These are phyloP conservation scores for Carpinus viminea DNA, from an alignment of 306 rosid genomes.

Conservation along the genomic window DNA sequence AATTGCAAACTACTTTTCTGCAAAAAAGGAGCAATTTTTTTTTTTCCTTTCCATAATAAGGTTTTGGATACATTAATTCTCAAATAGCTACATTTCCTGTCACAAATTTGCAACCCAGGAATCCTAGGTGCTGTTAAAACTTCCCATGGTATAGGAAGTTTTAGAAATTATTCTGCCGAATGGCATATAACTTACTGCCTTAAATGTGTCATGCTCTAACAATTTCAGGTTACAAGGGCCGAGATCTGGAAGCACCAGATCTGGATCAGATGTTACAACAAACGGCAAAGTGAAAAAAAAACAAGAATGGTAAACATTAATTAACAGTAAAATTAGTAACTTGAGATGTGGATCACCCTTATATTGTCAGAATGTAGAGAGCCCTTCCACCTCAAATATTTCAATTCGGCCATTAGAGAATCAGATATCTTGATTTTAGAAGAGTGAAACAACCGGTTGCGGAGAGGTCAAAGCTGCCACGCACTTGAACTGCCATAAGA, in stretches of 20 bases:
- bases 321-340: slow-evolving; percentile 22
- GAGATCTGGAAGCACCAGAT: slow-evolving; percentile 51
- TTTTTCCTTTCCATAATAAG: slow-evolving; percentile 9
- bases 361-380: slow-evolving; percentile 17
- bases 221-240: slow-evolving; percentile 38
- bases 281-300: background rate
- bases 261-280: slow-evolving; percentile 28
- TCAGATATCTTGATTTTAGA: slow-evolving; percentile 43
- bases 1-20: background rate
- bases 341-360: slow-evolving; percentile 28
- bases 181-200: slow-evolving; percentile 24
- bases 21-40: background rate
- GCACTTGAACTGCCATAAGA: slow-evolving; percentile 63
- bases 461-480: slow-evolving; percentile 60
- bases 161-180: slow-evolving; percentile 30
- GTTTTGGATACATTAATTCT: slow-evolving; percentile 30
- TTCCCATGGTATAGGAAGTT: slow-evolving; percentile 26
- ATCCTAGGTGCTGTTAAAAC: slow-evolving; percentile 25
- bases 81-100: slow-evolving; percentile 35
- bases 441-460: slow-evolving; percentile 52
- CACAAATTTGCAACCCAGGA: slow-evolving; percentile 28
- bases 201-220: slow-evolving; percentile 30
- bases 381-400: slow-evolving; percentile 7
- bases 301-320: slow-evolving; percentile 14
- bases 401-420: slow-evolving; percentile 18